Conservation (phyloP, 2,329 filamentous ascomycete genomes). For the Westerdykella aurantiaca region DNA sequence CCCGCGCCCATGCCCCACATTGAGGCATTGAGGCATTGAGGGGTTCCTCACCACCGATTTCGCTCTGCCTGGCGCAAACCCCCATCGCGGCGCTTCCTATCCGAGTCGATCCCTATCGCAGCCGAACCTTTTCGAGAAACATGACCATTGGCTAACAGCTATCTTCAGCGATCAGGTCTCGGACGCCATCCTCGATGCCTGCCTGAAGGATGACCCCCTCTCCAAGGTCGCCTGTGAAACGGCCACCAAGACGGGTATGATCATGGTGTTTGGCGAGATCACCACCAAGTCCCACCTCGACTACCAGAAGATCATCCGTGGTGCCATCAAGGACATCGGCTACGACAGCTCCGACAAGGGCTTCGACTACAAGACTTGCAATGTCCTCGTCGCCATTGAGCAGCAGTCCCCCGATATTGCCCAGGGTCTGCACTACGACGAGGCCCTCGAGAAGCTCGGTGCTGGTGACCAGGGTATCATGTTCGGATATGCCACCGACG, state of each 20-base stretch:
- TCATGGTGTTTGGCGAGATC: slow-evolving; percentile 83
- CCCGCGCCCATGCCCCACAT: slow-evolving; percentile 1
- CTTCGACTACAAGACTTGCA: slow-evolving; percentile 99
- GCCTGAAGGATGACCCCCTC: slow-evolving; percentile 85
- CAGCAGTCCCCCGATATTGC: slow-evolving; percentile 98
- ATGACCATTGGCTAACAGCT: slow-evolving; percentile 16
- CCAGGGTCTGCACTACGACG: slow-evolving; percentile 96
- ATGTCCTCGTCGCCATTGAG: slow-evolving; percentile 97
- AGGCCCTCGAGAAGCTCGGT: slow-evolving; percentile 94
- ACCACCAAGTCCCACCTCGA: slow-evolving; percentile 92
- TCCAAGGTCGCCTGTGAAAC: slow-evolving; percentile 99
- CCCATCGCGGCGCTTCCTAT: slow-evolving; percentile 1
- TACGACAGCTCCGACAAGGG: slow-evolving; percentile 97
- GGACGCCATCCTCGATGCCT: slow-evolving; percentile 97
- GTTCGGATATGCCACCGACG: slow-evolving; percentile 99
- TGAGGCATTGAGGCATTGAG: too few species aligned
- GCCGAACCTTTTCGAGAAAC: neutral
- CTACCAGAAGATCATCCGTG: slow-evolving; percentile 96
- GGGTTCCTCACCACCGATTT: neutral
- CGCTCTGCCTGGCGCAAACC: neutral
- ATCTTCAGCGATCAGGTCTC: slow-evolving; percentile 78
- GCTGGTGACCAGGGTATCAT: slow-evolving; percentile 99
- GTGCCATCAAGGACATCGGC: slow-evolving; percentile 95
- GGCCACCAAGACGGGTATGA: slow-evolving; percentile 98
- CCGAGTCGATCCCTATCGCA: neutral